Conservation (phyloP, 1,284 basidiomycete genomes). For the Apiotrichum akiyoshidainum region DNA sequence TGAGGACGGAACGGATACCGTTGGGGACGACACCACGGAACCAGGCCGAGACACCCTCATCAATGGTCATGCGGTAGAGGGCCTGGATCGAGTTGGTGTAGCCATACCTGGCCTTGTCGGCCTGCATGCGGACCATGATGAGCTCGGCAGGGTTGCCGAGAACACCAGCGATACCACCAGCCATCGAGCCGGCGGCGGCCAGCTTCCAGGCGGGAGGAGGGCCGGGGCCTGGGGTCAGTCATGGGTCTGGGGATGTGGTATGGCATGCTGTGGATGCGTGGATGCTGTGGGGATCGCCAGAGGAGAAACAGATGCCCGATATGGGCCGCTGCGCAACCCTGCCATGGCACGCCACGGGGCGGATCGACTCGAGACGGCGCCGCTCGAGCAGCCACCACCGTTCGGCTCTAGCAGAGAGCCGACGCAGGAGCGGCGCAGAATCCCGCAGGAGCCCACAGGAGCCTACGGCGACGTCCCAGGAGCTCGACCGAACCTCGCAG, state of each 20-base stretch:
- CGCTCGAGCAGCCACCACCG: background rate
- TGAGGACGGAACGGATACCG: conserved; percentile 76
- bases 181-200: conserved; percentile 66
- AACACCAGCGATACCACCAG: conserved; percentile 74
- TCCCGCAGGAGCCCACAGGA: background rate
- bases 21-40: conserved; percentile 79
- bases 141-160: conserved; percentile 86
- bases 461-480: too few relatives aligned
- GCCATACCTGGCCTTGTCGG: conserved; percentile 82
- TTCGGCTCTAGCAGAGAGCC: background rate
- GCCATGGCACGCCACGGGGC: too few relatives aligned
- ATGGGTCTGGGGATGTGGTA: too few relatives aligned
- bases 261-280: too few relatives aligned
- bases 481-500: background rate
- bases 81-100: conserved; percentile 85
- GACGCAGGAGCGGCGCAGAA: background rate
- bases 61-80: conserved; percentile 75
- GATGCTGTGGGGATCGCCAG: too few relatives aligned
- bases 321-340: too few relatives aligned
- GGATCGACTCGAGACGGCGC: too few relatives aligned
- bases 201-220: conserved; percentile 72
- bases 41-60: conserved; percentile 74
- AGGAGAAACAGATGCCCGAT: background rate
- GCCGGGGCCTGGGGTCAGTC: conserved; percentile 27
- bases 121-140: conserved; percentile 79